Base-by-base conservation (phyloP, 495 filamentous ascomycete genomes). In the Penicillium crystallinum region DNA sequence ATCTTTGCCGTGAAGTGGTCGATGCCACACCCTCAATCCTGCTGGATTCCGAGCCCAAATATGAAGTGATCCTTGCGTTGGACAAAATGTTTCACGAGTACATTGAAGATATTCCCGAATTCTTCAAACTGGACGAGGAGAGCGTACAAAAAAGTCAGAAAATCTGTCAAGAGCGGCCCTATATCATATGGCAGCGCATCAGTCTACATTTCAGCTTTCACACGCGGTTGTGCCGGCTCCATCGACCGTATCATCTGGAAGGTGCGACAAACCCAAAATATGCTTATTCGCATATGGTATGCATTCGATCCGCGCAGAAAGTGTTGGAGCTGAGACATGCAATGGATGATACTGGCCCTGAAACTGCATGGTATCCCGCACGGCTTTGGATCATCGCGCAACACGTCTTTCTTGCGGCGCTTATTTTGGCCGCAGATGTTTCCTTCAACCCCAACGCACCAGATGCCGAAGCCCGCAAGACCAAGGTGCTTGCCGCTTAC, bases 391-490 rank as follows among this genome's bases (percentile, higher is more conserved):
- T 4, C 27, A 23, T 64, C 33, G 55, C 55, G 52, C 57, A 65
- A 19, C 64, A 69, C 53, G 50, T 65, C 12, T 64, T 64, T 43
- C 54, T 62, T 23, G 64, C 62, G 12, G 66, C 66, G n/a, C 36
- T 67, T 22, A 57, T 61, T 11, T 48, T 69, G 5, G 66, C 62
- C 11, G 59, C 61, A 19, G 59, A 69, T 27, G 59, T 65, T 2
- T 64, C 64, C 3, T 61, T 69, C 27, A 58, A 66, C 14, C 61
- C 61, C 1, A 15, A 40, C 8, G 56, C 63, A 17, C 61, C 56
- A 14, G 59, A 63, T 8, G 61, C 59, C 1, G 56, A 58, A 11
- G 29, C 52, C 33, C 54, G 55, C 2, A 63, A 65, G 37, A 37
- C 57, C 1, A 59, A 63, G 33, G 61, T 68, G 1, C 33, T 66